Base-by-base conservation (phyloP, 2,329 filamentous ascomycete genomes). In the Dactylellina haptotyla region DNA sequence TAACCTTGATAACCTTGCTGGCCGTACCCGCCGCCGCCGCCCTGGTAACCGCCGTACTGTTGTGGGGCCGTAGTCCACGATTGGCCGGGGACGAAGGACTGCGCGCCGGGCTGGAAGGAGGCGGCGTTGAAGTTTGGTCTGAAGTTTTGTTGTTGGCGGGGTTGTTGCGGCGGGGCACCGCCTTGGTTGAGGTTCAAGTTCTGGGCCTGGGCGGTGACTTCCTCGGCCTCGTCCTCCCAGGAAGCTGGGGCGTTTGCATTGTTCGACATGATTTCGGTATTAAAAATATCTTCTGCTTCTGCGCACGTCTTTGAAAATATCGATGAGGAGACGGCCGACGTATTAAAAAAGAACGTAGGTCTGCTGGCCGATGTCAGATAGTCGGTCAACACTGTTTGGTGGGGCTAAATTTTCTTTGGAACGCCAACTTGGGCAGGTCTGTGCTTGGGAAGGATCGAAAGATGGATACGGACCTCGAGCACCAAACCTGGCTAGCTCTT, bases 151-250 rank as follows among this genome's bases (percentile, higher is more conserved):
- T 82, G 82, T 62, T 76, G 79, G 61, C 77, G 79, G 34, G 80
- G 79, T 63, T 76, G 76, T 75, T 82, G 81, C 59, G 84, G 84
- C 81, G 90, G 90, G 79, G 86, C 81, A 90, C 89, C 81, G 90
- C 93, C 91, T 78, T 88, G 88, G 75, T 91, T 87, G 81, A 96
- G 87, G 81, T 87, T 87, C 34, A 76, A 51, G 78, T 91, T 82
- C 76, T 87, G 90, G 79, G 93, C 90, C 84, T 92, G 89, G 75
- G 87, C 88, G 63, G 89, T 85, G 79, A 89, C 88, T 79, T 93
- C 91, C 79, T 96, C 92, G 39, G 77, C 77, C 26, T 76, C 77
- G 46, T 78, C 77, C 83, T 98, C 93, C 91, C 95, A 98, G 75
- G 93, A 97, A 82, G 96, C 93, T 79, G 92, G 90, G 26, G 70